A percentile compares a stretch with the other conserved stretches of the same genome.
phyloP scores from a whole-genome alignment of 2,329 filamentous ascomycete genomes.

The Sordariomycetes sp. region DNA sequence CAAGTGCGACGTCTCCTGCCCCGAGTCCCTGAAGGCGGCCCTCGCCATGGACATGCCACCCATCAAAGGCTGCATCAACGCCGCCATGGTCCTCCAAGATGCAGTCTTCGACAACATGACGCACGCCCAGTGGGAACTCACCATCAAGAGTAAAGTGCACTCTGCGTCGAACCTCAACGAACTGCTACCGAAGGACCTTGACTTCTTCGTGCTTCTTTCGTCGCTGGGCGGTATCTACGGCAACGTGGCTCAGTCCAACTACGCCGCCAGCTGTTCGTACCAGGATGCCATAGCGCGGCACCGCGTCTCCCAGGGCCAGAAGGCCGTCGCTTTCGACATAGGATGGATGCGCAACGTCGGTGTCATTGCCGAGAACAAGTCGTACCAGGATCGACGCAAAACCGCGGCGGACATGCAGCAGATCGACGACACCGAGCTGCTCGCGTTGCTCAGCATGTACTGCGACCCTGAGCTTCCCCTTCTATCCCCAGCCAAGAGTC shows the following conservation, averaged over 20 bases:
- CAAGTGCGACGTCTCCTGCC: background rate
- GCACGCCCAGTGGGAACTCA: slow-evolving; percentile 12
- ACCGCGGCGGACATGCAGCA: too few species aligned
- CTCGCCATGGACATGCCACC: slow-evolving; percentile 21
- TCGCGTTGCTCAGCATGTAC: slow-evolving; percentile 1
- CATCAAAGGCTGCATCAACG: slow-evolving; percentile 27
- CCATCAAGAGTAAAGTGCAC: slow-evolving; percentile 20
- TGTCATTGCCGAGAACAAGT: too few species aligned
- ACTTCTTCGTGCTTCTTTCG: slow-evolving; percentile 21
- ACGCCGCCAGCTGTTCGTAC: slow-evolving; percentile 29
- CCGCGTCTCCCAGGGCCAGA: background rate
- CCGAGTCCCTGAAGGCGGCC: slow-evolving; percentile 2
- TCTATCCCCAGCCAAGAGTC: background rate
- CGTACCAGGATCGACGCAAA: too few species aligned
- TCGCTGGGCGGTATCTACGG: slow-evolving; percentile 15
- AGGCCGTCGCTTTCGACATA: slow-evolving; percentile 8
- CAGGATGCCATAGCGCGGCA: slow-evolving; percentile 11
- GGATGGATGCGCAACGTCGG: slow-evolving; percentile 13
- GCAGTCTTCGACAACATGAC: slow-evolving; percentile 14
- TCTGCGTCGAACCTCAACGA: slow-evolving; percentile 17
- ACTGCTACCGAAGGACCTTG: slow-evolving; percentile 14
- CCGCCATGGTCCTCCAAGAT: slow-evolving; percentile 25
- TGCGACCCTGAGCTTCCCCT: slow-evolving; percentile 1
- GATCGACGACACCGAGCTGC: background rate
- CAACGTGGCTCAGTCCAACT: slow-evolving; percentile 26